A percentile compares a stretch with the other conserved stretches of the same genome.
These are phyloP conservation scores for Botryotinia globosa DNA, from an alignment of 2,329 filamentous ascomycete species.

Conservation along the genomic window DNA sequence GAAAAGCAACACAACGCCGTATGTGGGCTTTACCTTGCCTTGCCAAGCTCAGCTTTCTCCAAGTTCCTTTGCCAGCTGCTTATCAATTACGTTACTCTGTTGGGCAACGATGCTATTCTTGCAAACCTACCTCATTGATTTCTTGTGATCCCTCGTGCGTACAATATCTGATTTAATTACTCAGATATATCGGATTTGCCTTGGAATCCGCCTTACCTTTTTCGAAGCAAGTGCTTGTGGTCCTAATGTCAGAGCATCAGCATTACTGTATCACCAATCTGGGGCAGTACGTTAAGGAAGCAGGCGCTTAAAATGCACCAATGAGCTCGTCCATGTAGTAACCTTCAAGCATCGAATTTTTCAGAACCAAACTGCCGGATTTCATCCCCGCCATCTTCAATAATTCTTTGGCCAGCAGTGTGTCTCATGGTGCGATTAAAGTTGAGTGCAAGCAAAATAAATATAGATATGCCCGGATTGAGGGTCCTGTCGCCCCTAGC, in stretches of 20 bases:
- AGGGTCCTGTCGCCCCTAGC: background rate
- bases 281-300: background rate
- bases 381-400: background rate
- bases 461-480: background rate
- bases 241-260: background rate
- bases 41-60: background rate
- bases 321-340: background rate
- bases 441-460: background rate
- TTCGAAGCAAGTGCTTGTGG: background rate
- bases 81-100: background rate
- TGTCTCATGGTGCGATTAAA: background rate
- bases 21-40: background rate
- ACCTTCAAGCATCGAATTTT: background rate
- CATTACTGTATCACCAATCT: background rate
- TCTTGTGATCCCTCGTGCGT: background rate
- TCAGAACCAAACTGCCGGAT: conserved; percentile 3
- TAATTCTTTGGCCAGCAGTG: background rate
- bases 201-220: background rate
- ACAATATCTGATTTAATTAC: background rate
- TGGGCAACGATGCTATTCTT: background rate
- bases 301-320: conserved; percentile 6
- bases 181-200: background rate
- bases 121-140: background rate
- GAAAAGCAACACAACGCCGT: background rate
- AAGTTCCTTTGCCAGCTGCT: background rate